These are phyloP conservation scores for Penicillium hesseltinei DNA, from an alignment of 2,329 filamentous ascomycete genomes.

Conservation along the genomic window DNA sequence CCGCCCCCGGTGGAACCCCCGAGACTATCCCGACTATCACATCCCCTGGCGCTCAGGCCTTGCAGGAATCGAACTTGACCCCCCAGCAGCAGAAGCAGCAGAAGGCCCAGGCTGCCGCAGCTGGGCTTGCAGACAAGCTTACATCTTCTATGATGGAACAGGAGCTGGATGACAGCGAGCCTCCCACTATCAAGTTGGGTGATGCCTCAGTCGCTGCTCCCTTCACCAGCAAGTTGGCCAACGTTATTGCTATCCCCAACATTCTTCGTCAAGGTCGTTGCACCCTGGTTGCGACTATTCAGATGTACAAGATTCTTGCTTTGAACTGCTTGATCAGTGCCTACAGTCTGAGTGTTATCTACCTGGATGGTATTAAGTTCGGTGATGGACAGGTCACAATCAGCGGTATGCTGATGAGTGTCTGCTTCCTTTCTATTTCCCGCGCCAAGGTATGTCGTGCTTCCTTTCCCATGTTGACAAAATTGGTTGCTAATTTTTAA, in stretches of 20 bases:
- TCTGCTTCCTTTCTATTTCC: conserved; percentile 98
- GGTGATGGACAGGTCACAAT: conserved; percentile 98
- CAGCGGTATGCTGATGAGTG: conserved; percentile 98
- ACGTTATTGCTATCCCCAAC: conserved; percentile 95
- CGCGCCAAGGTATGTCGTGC: conserved; percentile 67
- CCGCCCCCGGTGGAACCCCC: conserved; percentile 40
- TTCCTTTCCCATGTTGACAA: neutral
- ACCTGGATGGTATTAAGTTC: conserved; percentile 98
- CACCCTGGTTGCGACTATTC: conserved; percentile 95
- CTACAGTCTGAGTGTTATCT: conserved; percentile 93
- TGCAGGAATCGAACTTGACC: conserved; percentile 54
- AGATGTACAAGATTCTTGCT: conserved; percentile 99
- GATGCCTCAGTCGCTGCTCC: conserved; percentile 96
- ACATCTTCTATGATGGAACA: conserved; percentile 84
- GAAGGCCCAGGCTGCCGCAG: conserved; percentile 67
- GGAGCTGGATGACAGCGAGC: conserved; percentile 83
- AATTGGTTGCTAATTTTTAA: conserved; percentile 11
- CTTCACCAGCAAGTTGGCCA: conserved; percentile 95
- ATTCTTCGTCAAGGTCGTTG: conserved; percentile 97
- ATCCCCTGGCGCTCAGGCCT: conserved; percentile 62
- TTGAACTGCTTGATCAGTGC: conserved; percentile 97
- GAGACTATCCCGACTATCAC: conserved; percentile 63
- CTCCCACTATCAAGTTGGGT: conserved; percentile 92
- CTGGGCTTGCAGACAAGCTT: conserved; percentile 80
- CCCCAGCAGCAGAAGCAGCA: conserved; percentile 52